phyloP scores from a whole-genome alignment of 768 basidiomycete species.

The Ramaria sp. region DNA sequence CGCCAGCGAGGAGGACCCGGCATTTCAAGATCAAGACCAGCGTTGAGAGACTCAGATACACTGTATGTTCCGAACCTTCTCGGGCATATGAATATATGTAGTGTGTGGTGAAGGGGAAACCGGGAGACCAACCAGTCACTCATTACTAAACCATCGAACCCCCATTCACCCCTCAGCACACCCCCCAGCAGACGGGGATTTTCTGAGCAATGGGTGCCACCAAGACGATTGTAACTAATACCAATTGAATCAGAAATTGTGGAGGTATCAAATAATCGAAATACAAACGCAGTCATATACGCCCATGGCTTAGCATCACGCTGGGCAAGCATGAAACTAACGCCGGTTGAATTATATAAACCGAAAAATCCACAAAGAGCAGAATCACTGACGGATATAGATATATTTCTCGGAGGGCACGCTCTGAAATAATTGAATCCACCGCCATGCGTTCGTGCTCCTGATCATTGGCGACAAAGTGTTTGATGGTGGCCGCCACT shows the following conservation, averaged over 20 bases:
- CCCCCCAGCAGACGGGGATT: conserved; percentile 36
- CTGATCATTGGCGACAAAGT: conserved; percentile 77
- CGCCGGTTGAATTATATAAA: not conserved
- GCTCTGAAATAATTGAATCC: conserved; percentile 37
- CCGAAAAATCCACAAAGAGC: not conserved
- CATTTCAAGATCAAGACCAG: conserved; percentile 58
- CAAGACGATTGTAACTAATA: conserved; percentile 46
- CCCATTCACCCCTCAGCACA: conserved; percentile 57
- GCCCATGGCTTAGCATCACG: conserved; percentile 50
- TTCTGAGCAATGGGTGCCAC: conserved; percentile 52
- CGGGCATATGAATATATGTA: not conserved
- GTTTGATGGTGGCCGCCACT: conserved; percentile 70
- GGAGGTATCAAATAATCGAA: no score
- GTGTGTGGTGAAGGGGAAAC: not conserved
- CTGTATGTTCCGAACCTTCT: conserved; percentile 34
- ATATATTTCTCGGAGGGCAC: conserved; percentile 49
- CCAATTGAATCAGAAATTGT: no score
- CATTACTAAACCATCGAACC: conserved; percentile 48
- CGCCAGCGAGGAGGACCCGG: conserved; percentile 38
- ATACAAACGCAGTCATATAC: conserved; percentile 53
- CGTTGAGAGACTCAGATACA: conserved; percentile 38
- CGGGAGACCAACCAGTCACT: conserved; percentile 38
- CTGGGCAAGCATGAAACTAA: conserved; percentile 59
- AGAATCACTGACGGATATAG: conserved; percentile 15
- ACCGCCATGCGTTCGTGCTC: conserved; percentile 66